These are phyloP conservation scores for Gossypium anomalum DNA, from an alignment of 345 rosid genomes.

Conservation along the genomic window DNA sequence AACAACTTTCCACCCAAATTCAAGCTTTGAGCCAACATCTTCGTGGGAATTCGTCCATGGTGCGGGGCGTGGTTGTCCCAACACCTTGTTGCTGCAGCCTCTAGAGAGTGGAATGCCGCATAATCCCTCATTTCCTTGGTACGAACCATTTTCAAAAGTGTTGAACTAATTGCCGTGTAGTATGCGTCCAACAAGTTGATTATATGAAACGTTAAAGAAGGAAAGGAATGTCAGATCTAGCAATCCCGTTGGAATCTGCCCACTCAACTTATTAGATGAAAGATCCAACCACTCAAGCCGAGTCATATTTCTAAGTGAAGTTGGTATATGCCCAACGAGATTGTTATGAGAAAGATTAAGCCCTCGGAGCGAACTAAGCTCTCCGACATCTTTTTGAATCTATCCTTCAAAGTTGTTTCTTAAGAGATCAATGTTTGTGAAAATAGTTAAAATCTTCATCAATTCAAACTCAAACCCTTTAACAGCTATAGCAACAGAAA, in stretches of 20 bases:
- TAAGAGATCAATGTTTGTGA: slow-evolving; percentile 20
- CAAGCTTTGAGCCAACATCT: background rate
- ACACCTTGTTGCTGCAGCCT: background rate
- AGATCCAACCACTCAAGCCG: background rate
- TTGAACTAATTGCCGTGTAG: no score
- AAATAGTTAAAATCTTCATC: slow-evolving; percentile 16
- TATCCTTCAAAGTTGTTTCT: background rate
- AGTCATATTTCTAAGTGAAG: background rate
- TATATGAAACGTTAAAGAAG: background rate
- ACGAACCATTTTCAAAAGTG: no score
- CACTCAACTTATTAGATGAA: background rate
- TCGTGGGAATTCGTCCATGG: background rate
- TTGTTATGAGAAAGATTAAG: slow-evolving; percentile 17
- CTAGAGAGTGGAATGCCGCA: background rate
- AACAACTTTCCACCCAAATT: background rate
- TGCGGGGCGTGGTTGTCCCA: background rate
- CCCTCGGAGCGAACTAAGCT: background rate
- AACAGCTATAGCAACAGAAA: no score
- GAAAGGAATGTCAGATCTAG: background rate
- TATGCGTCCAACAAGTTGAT: background rate
- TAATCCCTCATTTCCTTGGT: background rate
- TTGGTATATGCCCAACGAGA: background rate
- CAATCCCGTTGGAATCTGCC: background rate
- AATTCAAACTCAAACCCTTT: background rate
- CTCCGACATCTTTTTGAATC: background rate